Percentiles rank a stretch among this genome's conserved stretches.
phyloP scores from a whole-genome alignment of 2,329 filamentous ascomycete species.

The Trichoderma sp. region DNA sequence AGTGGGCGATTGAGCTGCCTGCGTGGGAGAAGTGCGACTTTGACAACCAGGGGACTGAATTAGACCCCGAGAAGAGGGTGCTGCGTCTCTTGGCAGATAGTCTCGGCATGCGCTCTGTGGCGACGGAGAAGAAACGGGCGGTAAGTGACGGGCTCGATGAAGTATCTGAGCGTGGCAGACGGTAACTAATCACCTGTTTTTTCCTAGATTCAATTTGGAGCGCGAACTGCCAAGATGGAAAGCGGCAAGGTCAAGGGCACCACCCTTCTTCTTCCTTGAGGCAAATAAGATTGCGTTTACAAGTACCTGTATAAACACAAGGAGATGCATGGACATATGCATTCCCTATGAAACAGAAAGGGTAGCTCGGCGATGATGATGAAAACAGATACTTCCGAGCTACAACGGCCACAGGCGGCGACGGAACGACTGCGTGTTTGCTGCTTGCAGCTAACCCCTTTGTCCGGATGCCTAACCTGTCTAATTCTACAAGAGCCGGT shows the following conservation, averaged over 20 bases:
- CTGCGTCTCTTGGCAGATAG: conserved; percentile 73
- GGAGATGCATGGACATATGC: neutral
- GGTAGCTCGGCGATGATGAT: conserved; percentile 59
- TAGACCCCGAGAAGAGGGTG: conserved; percentile 79
- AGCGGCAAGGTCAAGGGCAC: conserved; percentile 66
- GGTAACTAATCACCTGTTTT: neutral
- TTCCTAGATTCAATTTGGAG: conserved; percentile 72
- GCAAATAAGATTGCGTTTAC: conserved; percentile 1
- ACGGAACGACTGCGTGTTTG: conserved; percentile 47
- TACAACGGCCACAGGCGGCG: conserved; percentile 29
- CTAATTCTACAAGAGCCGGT: conserved; percentile 23
- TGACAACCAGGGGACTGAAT: conserved; percentile 43
- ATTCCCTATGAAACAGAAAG: neutral
- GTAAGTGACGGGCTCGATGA: conserved; percentile 19
- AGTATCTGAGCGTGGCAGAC: neutral
- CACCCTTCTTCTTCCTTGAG: conserved; percentile 48
- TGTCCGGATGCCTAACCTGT: conserved; percentile 22
- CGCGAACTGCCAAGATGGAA: conserved; percentile 81
- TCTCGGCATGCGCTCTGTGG: conserved; percentile 67
- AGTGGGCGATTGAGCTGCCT: conserved; percentile 70
- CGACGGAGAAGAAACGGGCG: conserved; percentile 74
- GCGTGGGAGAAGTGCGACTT: conserved; percentile 91
- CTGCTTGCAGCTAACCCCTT: conserved; percentile 45
- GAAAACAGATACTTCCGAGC: conserved; percentile 73
- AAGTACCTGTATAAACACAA: neutral